A percentile compares a stretch with the other conserved stretches of the same genome.
Conservation (phyloP, 1,284 basidiomycete species). For the Porogramme epimiltina region DNA sequence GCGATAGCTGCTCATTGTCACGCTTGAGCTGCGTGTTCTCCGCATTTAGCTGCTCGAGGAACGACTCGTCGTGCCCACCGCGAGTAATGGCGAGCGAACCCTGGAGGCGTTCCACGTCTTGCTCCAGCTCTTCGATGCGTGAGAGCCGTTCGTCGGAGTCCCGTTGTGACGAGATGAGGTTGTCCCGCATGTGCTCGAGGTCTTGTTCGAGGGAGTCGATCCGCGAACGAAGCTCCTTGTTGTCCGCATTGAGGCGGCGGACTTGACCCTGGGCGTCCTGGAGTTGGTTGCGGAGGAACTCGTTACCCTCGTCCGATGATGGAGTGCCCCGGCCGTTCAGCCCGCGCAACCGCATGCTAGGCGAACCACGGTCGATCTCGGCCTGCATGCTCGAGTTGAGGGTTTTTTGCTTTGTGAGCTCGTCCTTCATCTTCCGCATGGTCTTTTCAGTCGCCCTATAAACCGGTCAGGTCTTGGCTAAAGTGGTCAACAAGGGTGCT, state of each 20-base stretch:
- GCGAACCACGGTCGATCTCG: conserved; percentile 77
- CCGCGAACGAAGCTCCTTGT: conserved; percentile 75
- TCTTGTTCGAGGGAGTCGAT: conserved; percentile 78
- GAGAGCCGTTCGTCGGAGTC: conserved; percentile 77
- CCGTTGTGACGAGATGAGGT: conserved; percentile 68
- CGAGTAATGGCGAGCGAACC: conserved; percentile 77
- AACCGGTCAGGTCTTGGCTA: conserved; percentile 24
- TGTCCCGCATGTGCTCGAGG: conserved; percentile 71
- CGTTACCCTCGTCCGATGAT: conserved; percentile 66
- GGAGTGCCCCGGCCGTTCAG: conserved; percentile 84
- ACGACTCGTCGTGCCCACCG: conserved; percentile 69
- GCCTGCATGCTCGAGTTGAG: conserved; percentile 77
- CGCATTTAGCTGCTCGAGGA: conserved; percentile 73
- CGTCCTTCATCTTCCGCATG: conserved; percentile 96
- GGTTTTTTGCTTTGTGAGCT: conserved; percentile 87
- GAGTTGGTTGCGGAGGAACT: conserved; percentile 67
- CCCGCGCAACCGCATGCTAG: conserved; percentile 57
- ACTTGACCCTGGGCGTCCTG: conserved; percentile 73
- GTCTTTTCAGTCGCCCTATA: conserved; percentile 96
- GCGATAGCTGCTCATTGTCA: conserved; percentile 84
- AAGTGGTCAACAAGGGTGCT: conserved; percentile 1
- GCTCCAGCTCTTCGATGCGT: conserved; percentile 77
- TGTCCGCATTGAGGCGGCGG: conserved; percentile 69
- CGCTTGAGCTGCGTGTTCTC: conserved; percentile 77
- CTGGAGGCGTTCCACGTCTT: conserved; percentile 79